Percentiles rank a stretch among this genome's conserved stretches.
Evolutionary conservation across 345 rosid species (phyloP).

Genomic region (Populus simonii): DNA sequence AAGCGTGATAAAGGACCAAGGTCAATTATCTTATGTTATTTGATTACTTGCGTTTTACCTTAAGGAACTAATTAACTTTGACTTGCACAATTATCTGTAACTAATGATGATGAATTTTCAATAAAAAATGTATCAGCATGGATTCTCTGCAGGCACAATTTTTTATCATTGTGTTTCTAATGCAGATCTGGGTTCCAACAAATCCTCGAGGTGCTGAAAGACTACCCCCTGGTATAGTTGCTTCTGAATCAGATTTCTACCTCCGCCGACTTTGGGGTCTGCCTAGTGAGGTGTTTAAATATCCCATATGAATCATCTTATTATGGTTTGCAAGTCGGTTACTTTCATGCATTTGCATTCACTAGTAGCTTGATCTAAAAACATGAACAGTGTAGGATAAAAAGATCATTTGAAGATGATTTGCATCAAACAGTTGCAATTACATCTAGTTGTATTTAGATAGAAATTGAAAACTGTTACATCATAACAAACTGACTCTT

Average conservation of each 20-base stretch:
- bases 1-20: not conserved
- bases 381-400: too few species aligned
- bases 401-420: not conserved
- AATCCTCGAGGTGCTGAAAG: constrained; percentile 95
- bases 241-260: constrained; percentile 70
- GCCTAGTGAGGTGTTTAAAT: constrained; percentile 64
- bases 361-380: not conserved
- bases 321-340: not conserved
- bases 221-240: constrained; percentile 77
- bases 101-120: too few species aligned
- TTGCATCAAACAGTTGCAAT: not conserved
- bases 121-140: not conserved
- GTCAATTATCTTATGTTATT: not conserved
- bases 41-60: not conserved
- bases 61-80: too few species aligned
- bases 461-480: too few species aligned
- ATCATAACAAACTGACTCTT: too few species aligned
- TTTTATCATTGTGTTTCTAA: constrained; percentile 17
- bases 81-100: too few species aligned
- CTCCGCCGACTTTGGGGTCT: constrained; percentile 79
- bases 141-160: not conserved
- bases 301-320: not conserved
- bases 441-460: not conserved
- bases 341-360: not conserved
- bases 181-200: constrained; percentile 87